Evolutionary conservation across 2,329 filamentous ascomycete species (phyloP).

Genomic region (Cordyceps farinosa): DNA sequence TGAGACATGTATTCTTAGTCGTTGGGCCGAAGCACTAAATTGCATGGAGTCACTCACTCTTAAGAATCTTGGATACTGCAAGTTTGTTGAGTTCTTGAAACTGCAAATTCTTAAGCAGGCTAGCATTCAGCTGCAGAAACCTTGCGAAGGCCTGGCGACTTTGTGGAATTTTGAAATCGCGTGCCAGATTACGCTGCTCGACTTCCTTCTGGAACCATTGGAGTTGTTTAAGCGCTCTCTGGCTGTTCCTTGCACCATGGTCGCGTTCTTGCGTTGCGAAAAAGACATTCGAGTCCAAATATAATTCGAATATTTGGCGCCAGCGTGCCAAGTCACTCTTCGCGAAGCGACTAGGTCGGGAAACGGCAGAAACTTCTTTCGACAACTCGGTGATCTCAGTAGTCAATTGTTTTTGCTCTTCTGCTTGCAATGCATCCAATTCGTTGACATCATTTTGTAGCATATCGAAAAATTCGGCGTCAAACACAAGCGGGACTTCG

Average conservation of each 20-base stretch:
- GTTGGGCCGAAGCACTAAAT: neutral
- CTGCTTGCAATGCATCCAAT: constrained; percentile 63
- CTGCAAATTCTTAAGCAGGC: constrained; percentile 73
- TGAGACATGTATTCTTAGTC: constrained; percentile 33
- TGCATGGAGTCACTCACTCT: constrained; percentile 53
- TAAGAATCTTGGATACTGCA: constrained; percentile 78
- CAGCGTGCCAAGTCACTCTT: constrained; percentile 69
- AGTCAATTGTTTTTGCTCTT: constrained; percentile 62
- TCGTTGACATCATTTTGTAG: constrained; percentile 68
- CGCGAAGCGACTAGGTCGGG: constrained; percentile 59
- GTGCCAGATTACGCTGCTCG: constrained; percentile 53
- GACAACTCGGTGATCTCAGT: constrained; percentile 62
- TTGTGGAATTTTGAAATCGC: constrained; percentile 61
- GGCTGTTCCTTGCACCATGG: constrained; percentile 63
- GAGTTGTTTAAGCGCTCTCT: constrained; percentile 63
- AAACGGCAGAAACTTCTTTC: constrained; percentile 58
- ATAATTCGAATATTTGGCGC: constrained; percentile 78
- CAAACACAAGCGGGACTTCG: constrained; percentile 74
- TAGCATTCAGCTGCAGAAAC: constrained; percentile 70
- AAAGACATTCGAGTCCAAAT: constrained; percentile 76
- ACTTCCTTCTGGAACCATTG: constrained; percentile 70
- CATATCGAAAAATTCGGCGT: constrained; percentile 74
- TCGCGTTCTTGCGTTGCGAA: constrained; percentile 73
- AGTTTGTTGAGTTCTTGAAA: constrained; percentile 82
- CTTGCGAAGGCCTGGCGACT: constrained; percentile 62